phyloP scores from a whole-genome alignment of 2,329 filamentous ascomycete genomes.

The Coleophoma cylindrospora region DNA sequence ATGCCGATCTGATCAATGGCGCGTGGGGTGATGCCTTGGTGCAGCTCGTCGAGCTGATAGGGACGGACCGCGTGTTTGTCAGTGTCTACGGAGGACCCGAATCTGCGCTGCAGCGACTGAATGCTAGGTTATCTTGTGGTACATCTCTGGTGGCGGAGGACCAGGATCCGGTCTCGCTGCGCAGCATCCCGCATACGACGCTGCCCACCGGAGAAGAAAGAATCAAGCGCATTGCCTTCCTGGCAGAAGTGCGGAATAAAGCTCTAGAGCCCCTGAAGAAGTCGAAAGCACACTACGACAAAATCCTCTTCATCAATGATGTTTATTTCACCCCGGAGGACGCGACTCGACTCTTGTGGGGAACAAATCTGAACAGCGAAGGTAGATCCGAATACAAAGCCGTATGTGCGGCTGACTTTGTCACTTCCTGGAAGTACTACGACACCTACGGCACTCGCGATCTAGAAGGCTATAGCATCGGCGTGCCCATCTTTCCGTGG shows the following conservation, averaged over 20 bases:
- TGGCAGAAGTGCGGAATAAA: constrained; percentile 68
- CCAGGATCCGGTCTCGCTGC: constrained; percentile 44
- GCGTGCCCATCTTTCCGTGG: constrained; percentile 64
- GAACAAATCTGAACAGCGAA: constrained; percentile 45
- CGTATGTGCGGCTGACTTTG: constrained; percentile 68
- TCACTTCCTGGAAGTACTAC: constrained; percentile 63
- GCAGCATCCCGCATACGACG: constrained; percentile 51
- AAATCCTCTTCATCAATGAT: constrained; percentile 64
- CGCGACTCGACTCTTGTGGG: constrained; percentile 54
- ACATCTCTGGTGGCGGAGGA: constrained; percentile 54
- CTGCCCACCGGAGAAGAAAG: constrained; percentile 57
- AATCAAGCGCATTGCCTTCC: constrained; percentile 69
- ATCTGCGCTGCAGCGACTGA: constrained; percentile 48
- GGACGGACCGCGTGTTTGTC: constrained; percentile 62
- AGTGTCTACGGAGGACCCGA: constrained; percentile 64
- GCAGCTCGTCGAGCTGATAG: constrained; percentile 59
- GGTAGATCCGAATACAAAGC: constrained; percentile 57
- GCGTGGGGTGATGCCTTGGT: constrained; percentile 59
- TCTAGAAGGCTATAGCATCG: constrained; percentile 54
- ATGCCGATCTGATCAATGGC: constrained; percentile 58
- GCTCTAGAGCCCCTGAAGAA: constrained; percentile 59
- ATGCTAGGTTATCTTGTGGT: constrained; percentile 38
- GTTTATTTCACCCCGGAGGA: constrained; percentile 48
- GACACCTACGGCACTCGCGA: constrained; percentile 72
- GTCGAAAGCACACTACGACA: constrained; percentile 41